phyloP scores from a whole-genome alignment of 2,329 filamentous ascomycete species.

The Colletotrichum sidae region DNA sequence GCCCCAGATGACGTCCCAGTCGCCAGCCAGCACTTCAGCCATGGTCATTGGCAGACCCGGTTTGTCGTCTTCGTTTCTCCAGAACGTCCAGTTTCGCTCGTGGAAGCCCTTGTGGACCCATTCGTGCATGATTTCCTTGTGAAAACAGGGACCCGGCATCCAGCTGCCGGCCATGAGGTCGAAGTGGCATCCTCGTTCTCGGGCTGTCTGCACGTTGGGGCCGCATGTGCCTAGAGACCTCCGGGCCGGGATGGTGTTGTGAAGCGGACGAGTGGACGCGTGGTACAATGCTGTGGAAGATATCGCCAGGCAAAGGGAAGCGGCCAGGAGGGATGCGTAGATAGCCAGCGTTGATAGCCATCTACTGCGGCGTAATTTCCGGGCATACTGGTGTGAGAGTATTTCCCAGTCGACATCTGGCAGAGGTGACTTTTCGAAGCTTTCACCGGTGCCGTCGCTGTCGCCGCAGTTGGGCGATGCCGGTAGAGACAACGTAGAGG shows the following conservation, averaged over 20 bases:
- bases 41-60: not conserved
- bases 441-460: too few relatives aligned
- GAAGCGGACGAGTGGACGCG: not conserved
- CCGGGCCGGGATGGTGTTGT: not conserved
- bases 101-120: not conserved
- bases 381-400: too few relatives aligned
- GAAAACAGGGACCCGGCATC: not conserved
- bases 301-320: too few relatives aligned
- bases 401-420: too few relatives aligned
- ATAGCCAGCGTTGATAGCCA: too few relatives aligned
- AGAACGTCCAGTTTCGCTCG: constrained; percentile 4
- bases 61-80: not conserved
- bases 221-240: not conserved
- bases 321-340: too few relatives aligned
- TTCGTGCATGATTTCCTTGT: not conserved
- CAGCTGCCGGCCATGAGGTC: constrained; percentile 6
- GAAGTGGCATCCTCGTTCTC: not conserved
- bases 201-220: not conserved
- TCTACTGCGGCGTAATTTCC: too few relatives aligned
- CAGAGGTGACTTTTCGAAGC: too few relatives aligned
- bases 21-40: not conserved
- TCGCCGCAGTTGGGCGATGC: too few relatives aligned
- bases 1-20: constrained; percentile 1
- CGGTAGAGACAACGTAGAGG: too few relatives aligned
- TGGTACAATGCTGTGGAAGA: too few relatives aligned